A percentile compares a stretch with the other conserved stretches of the same genome.
These are phyloP conservation scores for thale cress (Arabidopsis thaliana) DNA, from an alignment of 345 rosid genomes.

Conservation along the genomic window TAIR10.1 NC_003075.7:7589001-7589500, in stretches of 20 bases:
- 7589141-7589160: constrained; percentile 3
- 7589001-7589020: no score
- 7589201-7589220: background rate
- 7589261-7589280: background rate
- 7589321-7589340: background rate
- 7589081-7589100: background rate
- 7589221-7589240: constrained; percentile 8
- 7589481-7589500: constrained; percentile 21
- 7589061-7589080: background rate
- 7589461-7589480: background rate
- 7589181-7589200: background rate
- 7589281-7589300: constrained; percentile 11
- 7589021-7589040: no score
- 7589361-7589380: background rate
- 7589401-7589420: background rate
- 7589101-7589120: background rate
- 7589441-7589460: background rate
- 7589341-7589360: background rate
- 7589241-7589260: constrained; percentile 21
- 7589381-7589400: no score
- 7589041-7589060: background rate
- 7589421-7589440: background rate
- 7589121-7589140: constrained; percentile 14
- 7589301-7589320: background rate
- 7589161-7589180: constrained; percentile 29